These are phyloP conservation scores for Emergomyces orientalis DNA, from an alignment of 2,329 filamentous ascomycete species.

Conservation along the genomic window DNA sequence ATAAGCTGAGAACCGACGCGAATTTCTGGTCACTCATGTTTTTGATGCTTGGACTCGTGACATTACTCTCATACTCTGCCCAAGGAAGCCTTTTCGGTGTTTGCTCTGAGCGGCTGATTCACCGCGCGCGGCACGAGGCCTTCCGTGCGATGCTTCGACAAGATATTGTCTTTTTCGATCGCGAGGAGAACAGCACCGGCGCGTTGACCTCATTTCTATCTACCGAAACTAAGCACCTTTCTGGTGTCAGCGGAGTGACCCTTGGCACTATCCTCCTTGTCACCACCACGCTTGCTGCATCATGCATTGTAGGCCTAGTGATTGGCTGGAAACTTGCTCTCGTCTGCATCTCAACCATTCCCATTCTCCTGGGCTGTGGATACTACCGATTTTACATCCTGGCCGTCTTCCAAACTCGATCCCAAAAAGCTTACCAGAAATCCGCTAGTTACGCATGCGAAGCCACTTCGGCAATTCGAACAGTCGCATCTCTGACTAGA, in stretches of 20 bases:
- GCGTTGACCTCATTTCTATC: slow-evolving; percentile 81
- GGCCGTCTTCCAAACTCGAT: slow-evolving; percentile 65
- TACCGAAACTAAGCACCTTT: slow-evolving; percentile 79
- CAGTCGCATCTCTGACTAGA: slow-evolving; percentile 80
- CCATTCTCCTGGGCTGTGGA: slow-evolving; percentile 68
- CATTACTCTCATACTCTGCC: slow-evolving; percentile 57
- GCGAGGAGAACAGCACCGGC: slow-evolving; percentile 78
- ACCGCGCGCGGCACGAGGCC: slow-evolving; percentile 68
- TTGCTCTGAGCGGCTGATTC: slow-evolving; percentile 78
- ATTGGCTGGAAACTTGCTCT: slow-evolving; percentile 83
- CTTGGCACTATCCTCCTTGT: slow-evolving; percentile 80
- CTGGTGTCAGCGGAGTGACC: slow-evolving; percentile 78
- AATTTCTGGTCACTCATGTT: slow-evolving; percentile 89
- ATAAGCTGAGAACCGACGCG: slow-evolving; percentile 56
- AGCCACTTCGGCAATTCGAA: slow-evolving; percentile 86
- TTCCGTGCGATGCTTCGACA: slow-evolving; percentile 86
- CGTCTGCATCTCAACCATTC: slow-evolving; percentile 70
- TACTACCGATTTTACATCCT: slow-evolving; percentile 82
- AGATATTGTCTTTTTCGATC: slow-evolving; percentile 86
- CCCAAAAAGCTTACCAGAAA: slow-evolving; percentile 68
- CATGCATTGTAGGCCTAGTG: slow-evolving; percentile 59
- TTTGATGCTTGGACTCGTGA: slow-evolving; percentile 67
- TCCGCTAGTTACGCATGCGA: slow-evolving; percentile 87
- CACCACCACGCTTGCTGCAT: slow-evolving; percentile 65
- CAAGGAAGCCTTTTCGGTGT: slow-evolving; percentile 71